Evolutionary conservation across 495 filamentous ascomycete species (phyloP), one percentile per base, ranked within the genome.

Genomic region (Penicillium lividum): DNA sequence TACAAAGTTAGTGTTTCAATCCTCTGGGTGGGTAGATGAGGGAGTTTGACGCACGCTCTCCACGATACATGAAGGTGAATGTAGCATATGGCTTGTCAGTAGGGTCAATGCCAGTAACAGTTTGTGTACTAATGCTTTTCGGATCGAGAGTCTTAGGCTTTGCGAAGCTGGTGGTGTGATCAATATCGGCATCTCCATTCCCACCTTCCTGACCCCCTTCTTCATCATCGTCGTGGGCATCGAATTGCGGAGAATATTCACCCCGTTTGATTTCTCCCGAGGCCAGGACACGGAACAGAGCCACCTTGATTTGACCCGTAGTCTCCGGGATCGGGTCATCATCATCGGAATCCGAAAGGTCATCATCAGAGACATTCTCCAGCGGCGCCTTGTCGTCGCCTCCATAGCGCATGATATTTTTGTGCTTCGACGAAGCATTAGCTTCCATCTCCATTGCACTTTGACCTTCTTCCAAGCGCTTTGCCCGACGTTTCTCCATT

Each of bases 151-250:
- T 87, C 78, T 98, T 99, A 4, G 94, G 95, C 70, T 98, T 93
- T 11, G 95, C 95, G 73, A 99, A 99, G 68, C 94, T 98, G 27
- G 94, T 98, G 45, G 94, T 98, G 73, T 99, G 94, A 72, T 97
- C 95, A 43, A 97, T 83, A 66, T 97, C 90, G 50, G 80, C 84
- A 63, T 83, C 81, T 43, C 70, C 79, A 22, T 70, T 75, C 18
- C 68, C 70, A 33, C 65, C 69, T 51, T 73, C 72, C 36, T 75
- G 76, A 34, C 76, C 78, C 3, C 68, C 71, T 6, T 79, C 81
- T 42, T 96, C 91, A 63, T 96, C 92, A 54, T 96, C 92, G 58
- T 97, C 93, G 63, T 97, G 90, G 7, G 93, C 95, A 71, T 97
- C 93, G 56, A 98, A 99, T 68, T 98, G 95, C 15, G 94, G 94